phyloP scores from a whole-genome alignment of 257 asterid species.

The Fraxinus quadrangulata region DNA sequence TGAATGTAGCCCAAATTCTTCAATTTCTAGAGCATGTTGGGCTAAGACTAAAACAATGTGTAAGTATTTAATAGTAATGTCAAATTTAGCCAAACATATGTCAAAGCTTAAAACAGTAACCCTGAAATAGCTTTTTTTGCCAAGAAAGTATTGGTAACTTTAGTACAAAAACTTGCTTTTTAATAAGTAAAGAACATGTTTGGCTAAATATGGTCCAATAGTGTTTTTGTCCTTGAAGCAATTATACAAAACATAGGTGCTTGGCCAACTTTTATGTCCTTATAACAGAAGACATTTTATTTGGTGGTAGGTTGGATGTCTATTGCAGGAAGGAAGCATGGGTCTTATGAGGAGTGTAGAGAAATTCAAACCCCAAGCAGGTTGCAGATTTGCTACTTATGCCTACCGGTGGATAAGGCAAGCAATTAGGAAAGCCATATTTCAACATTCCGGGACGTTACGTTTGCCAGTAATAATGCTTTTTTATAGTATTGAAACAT shows the following conservation, averaged over 20 bases:
- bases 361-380: constrained; percentile 81
- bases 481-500: constrained; percentile 15
- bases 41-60: neutral
- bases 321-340: constrained; percentile 84
- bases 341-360: constrained; percentile 93
- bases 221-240: constrained; percentile 10
- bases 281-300: neutral
- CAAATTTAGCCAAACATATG: too few relatives aligned
- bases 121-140: too few relatives aligned
- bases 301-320: constrained; percentile 15
- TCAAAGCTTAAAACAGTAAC: neutral
- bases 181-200: too few relatives aligned
- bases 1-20: neutral
- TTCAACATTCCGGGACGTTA: constrained; percentile 85
- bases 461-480: constrained; percentile 79
- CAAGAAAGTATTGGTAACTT: too few relatives aligned
- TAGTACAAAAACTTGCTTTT: too few relatives aligned
- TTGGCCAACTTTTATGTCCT: neutral
- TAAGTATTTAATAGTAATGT: neutral
- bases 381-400: constrained; percentile 89
- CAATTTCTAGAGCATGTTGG: neutral
- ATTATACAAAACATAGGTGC: constrained; percentile 3
- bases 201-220: neutral
- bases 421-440: constrained; percentile 71
- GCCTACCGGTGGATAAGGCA: constrained; percentile 98